Percentiles rank a stretch among this genome's conserved stretches.
Evolutionary conservation across 331 rosid species (phyloP).

Genomic region (Quercus tomentella): DNA sequence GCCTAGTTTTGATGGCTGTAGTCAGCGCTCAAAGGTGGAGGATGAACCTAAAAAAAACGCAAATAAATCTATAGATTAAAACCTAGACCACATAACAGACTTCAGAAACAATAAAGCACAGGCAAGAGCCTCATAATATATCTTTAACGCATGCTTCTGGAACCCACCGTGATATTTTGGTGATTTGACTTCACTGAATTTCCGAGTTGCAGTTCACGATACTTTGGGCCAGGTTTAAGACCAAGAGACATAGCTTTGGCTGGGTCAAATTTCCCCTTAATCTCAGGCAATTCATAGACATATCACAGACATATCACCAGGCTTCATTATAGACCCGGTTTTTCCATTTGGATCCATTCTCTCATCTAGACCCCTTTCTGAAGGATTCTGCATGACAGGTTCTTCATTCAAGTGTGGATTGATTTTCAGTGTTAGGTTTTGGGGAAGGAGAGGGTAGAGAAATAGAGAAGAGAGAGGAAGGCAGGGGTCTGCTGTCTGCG

Average conservation of each 20-base stretch:
- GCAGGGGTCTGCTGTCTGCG: too few relatives aligned
- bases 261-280: constrained; percentile 79
- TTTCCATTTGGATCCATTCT: constrained; percentile 22
- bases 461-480: too few relatives aligned
- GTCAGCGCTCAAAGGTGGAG: too few relatives aligned
- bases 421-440: too few relatives aligned
- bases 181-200: too few relatives aligned
- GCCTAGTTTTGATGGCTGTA: too few relatives aligned
- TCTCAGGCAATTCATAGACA: constrained; percentile 84
- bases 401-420: constrained; percentile 7
- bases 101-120: constrained; percentile 9
- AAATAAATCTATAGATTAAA: constrained; percentile 18
- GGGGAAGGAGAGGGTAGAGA: too few relatives aligned
- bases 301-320: constrained; percentile 87
- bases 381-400: constrained; percentile 3
- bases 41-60: constrained; percentile 57
- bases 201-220: too few relatives aligned
- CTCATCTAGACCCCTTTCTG: constrained; percentile 21
- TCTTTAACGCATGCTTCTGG: background rate
- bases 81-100: constrained; percentile 16
- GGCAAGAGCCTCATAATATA: background rate
- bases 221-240: too few relatives aligned
- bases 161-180: too few relatives aligned
- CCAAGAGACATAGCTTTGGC: too few relatives aligned
- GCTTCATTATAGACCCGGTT: constrained; percentile 32